Conservation (phyloP, 768 basidiomycete species). For the Mycena venus region DNA sequence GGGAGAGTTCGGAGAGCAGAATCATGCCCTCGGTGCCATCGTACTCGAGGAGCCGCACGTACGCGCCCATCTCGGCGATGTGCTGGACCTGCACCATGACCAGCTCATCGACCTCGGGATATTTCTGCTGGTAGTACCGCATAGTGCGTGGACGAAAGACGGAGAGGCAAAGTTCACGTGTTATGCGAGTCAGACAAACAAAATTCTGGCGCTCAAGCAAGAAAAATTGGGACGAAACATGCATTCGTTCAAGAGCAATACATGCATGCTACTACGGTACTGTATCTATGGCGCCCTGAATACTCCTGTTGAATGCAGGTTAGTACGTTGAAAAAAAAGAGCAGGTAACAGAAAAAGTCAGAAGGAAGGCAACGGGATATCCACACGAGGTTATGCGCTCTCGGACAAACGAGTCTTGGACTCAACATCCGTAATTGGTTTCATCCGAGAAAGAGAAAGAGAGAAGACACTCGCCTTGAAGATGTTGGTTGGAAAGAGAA, state of each 20-base stretch:
- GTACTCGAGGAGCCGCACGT: constrained; percentile 98
- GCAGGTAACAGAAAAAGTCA: constrained; percentile 46
- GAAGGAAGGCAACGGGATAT: constrained; percentile 79
- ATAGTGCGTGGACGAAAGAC: constrained; percentile 53
- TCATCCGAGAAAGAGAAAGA: constrained; percentile 38
- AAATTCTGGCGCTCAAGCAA: background rate
- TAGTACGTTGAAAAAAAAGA: constrained; percentile 37
- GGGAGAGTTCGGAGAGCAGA: constrained; percentile 95
- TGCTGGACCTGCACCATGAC: constrained; percentile 99
- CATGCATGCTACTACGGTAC: background rate
- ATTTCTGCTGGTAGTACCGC: constrained; percentile 95
- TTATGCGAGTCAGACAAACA: background rate
- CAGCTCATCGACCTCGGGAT: constrained; percentile 96
- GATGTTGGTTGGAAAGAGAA: background rate
- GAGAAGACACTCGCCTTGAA: constrained; percentile 21
- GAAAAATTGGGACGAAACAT: background rate
- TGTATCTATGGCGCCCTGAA: background rate
- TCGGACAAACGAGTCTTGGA: constrained; percentile 47
- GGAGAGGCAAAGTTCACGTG: background rate
- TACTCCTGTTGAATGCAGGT: background rate
- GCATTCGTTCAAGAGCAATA: background rate
- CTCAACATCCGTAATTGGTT: constrained; percentile 48
- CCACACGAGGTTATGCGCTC: constrained; percentile 63
- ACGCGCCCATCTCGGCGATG: constrained; percentile 99
- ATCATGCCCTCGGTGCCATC: constrained; percentile 99